phyloP scores from a whole-genome alignment of 2,329 filamentous ascomycete genomes.

The Botrytis cinerea region DNA sequence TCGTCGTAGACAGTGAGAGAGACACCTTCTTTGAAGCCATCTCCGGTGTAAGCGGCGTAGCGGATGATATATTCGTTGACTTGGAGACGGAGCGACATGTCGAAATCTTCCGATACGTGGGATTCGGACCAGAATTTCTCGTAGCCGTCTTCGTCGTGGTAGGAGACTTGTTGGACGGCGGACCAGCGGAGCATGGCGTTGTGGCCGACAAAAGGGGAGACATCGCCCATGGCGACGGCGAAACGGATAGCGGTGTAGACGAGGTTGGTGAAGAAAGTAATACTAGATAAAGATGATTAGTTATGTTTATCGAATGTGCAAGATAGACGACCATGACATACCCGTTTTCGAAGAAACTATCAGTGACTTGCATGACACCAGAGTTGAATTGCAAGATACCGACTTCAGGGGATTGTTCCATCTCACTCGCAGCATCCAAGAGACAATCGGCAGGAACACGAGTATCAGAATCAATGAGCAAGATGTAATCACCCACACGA shows the following conservation, averaged over 20 bases:
- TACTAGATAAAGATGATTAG: constrained; percentile 37
- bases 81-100: constrained; percentile 78
- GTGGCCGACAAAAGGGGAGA: constrained; percentile 79
- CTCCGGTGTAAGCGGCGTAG: constrained; percentile 69
- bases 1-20: constrained; percentile 85
- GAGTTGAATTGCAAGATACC: constrained; percentile 78
- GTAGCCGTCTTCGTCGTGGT: constrained; percentile 67
- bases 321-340: background rate
- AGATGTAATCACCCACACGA: constrained; percentile 80
- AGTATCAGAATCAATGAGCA: constrained; percentile 78
- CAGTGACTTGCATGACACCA: constrained; percentile 76
- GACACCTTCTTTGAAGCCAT: constrained; percentile 82
- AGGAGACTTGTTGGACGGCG: constrained; percentile 72
- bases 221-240: constrained; percentile 75
- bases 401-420: constrained; percentile 77
- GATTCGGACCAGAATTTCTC: constrained; percentile 83
- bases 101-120: constrained; percentile 80
- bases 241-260: constrained; percentile 77
- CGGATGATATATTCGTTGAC: constrained; percentile 72
- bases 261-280: constrained; percentile 72
- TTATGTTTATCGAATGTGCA: rapidly evolving
- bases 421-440: constrained; percentile 76
- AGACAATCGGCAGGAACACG: constrained; percentile 77
- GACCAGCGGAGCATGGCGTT: constrained; percentile 76
- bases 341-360: constrained; percentile 71